Evolutionary conservation across 1,139 yeast species (phyloP), one percentile per base, ranked within the genome.

Genomic region (Pneumocystis canis): DNA sequence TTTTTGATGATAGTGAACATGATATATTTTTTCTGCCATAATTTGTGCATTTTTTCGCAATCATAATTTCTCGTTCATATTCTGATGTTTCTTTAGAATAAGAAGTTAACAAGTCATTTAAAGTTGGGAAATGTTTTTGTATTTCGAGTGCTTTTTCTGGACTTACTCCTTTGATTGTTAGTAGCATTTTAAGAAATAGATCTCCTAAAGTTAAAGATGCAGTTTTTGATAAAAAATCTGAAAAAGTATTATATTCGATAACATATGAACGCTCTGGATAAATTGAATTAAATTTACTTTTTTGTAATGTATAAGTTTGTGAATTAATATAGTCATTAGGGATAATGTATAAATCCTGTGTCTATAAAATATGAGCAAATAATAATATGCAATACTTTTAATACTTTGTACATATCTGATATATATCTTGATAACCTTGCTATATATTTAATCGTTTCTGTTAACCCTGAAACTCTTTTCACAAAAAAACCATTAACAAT

Each of bases 101-200:
- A 0, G 82, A 80, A 20, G 70, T 69, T 39, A 76, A 65, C 0
- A 89, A 75, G 31, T 68, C 70, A 47, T 75, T 73, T 0, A 96
- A 95, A 0, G 95, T 87, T 5, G 80, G 79, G 69, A 79, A 89
- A 58, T 77, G 71, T 60, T 73, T 76, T 72, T 90, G 97, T 7
- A 94, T 83, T 3, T 83, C 82, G 11, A 83, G 72, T 0, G 98
- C 98, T 71, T 87, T 88, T 66, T 90, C 97, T 58, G 89, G 75
- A 0, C 96, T 83, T 0, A 92, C 78, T 0, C 98, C 98, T 65
- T 82, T 79, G 1, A 86, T 79, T 0, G 90, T 79, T 86, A 89
- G 82, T 32, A 94, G 77, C 85, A 89, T 84, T 59, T 82, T 77
- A 2, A 89, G 76, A 69, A 83, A 92, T 69, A 89, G 75, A 68